Evolutionary conservation across 2,329 filamentous ascomycete genomes (phyloP), one percentile per base, ranked within the genome.

Genomic region (Aureobasidium sp.): DNA sequence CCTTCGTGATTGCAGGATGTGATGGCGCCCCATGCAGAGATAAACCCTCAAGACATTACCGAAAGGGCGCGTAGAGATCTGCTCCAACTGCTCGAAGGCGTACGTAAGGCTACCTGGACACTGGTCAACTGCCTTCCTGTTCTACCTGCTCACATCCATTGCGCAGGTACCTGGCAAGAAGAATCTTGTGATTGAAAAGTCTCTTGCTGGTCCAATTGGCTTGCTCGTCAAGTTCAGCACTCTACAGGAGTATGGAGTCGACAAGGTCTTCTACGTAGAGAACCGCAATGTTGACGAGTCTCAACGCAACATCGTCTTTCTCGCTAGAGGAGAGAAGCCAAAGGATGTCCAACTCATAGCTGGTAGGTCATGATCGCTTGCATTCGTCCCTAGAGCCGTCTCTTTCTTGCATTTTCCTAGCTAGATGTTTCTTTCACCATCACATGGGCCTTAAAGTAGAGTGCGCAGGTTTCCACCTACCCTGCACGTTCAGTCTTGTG

Each of bases 181-280:
- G 82, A 97, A 97, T 72, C 81, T 99, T 65, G 89, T 99, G 58
- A 88, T 99, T 72, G 93, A 97, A 74, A 90, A 89, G 75, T 87
- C 87, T 69, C 82, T 99, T 69, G 91, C 93, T 68, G 94, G 93
- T 27, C 90, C 92, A 34, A 84, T 99, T 68, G 91, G 92, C 64
- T 83, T 93, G 64, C 88, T 99, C 68, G 91, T 96, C 77, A 97
- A 97, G 75, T 96, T 97, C 71, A 93, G 93, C 26, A 93, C 90
- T 10, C 83, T 97, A 17, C 91, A 97, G 73, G 94, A 99, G 71
- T 97, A 97, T 78, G 95, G 95, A 34, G 92, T 99, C 68, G 92
- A 97, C 76, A 96, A 96, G 75, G 90, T 97, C 68, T 99, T 97
- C 80, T 88, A 97, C 71, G 81, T 99, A 51, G 94, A 99, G 76